These are phyloP conservation scores for Bisporella sp. DNA, from an alignment of 2,329 filamentous ascomycete species.

Conservation along the genomic window DNA sequence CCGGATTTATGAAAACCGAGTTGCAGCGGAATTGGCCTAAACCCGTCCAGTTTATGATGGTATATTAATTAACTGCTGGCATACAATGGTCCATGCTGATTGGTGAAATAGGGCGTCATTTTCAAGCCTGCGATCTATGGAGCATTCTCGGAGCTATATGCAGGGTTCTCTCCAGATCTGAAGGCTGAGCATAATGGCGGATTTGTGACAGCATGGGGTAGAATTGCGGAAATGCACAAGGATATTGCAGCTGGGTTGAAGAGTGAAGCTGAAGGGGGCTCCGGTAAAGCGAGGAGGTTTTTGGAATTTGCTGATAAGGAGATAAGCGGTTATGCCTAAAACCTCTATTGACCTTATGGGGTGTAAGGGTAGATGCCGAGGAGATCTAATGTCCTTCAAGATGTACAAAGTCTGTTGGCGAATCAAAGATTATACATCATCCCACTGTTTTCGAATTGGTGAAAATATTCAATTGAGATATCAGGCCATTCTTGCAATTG, in stretches of 20 bases:
- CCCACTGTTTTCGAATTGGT: too few relatives aligned
- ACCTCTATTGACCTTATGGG: too few relatives aligned
- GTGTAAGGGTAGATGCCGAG: too few relatives aligned
- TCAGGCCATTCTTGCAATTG: too few relatives aligned
- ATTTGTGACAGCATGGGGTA: constrained; percentile 38
- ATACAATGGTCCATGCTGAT: not conserved
- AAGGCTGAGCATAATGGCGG: constrained; percentile 26
- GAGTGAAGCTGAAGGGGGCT: constrained; percentile 22
- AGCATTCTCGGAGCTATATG: constrained; percentile 31
- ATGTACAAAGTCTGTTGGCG: too few relatives aligned
- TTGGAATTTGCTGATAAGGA: constrained; percentile 30
- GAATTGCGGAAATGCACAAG: constrained; percentile 17
- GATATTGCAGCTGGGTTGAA: constrained; percentile 17
- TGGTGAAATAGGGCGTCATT: not conserved
- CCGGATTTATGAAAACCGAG: constrained; percentile 34
- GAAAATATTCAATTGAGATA: too few relatives aligned
- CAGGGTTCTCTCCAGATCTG: constrained; percentile 27
- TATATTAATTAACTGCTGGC: constrained; percentile 1
- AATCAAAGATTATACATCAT: too few relatives aligned
- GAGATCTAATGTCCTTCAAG: too few relatives aligned
- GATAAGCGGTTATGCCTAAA: constrained; percentile 8
- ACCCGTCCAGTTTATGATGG: constrained; percentile 11
- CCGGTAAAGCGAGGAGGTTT: constrained; percentile 24
- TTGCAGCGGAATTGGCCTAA: constrained; percentile 25
- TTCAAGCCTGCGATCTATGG: constrained; percentile 28